Base-by-base conservation (phyloP, 106 monocot genomes). In the Xerophyta viscosa region DNA sequence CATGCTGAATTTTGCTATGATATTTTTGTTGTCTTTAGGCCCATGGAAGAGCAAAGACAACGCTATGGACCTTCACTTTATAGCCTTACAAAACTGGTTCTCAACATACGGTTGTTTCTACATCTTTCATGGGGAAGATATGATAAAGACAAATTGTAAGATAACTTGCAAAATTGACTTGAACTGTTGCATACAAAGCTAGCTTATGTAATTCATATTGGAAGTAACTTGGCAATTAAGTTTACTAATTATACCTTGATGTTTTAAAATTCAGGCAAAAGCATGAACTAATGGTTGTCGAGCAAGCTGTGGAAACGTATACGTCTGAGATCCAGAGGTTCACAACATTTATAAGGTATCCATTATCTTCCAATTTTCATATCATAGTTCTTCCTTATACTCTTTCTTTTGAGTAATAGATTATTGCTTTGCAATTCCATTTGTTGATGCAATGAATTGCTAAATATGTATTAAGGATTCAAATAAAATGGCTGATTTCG, bases 21-120 rank as follows among this genome's bases (percentile, higher is more conserved):
- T 26, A 29, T 65, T 50, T 70, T 12, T 54, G 33, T 45, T 46
- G 15, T 49, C n/a, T 58, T 54, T 54, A 98, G 96, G 60, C 98
- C 98, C 17, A 99, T 99, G 98, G 98, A 99, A 71, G 98, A 99
- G 69, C 98, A 99, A 63, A 57, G 98, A 36, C 65, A 77, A 39
- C 85, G 98, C 20, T 99, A 99, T 83, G 98, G 98, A 20, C 90
- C 98, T 20, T 63, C 65, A 24, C 42, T 99, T 15, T 99, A 90
- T 31, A 77, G 46, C 50, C 86, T 99, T 29, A 99, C 90, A 52
- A 90, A 58, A 47, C 61, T 99, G 74, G 69, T 68, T 14, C 46
- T 90, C 39, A 60, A 41, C 33, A 86, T 99, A 54, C 86, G 73
- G 12, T 39, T 99, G 4, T 82, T 77, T 61, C 48, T 99, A 22